Evolutionary conservation across 2,329 filamentous ascomycete genomes (phyloP).

Genomic region (Aureobasidium mangrovei): DNA sequence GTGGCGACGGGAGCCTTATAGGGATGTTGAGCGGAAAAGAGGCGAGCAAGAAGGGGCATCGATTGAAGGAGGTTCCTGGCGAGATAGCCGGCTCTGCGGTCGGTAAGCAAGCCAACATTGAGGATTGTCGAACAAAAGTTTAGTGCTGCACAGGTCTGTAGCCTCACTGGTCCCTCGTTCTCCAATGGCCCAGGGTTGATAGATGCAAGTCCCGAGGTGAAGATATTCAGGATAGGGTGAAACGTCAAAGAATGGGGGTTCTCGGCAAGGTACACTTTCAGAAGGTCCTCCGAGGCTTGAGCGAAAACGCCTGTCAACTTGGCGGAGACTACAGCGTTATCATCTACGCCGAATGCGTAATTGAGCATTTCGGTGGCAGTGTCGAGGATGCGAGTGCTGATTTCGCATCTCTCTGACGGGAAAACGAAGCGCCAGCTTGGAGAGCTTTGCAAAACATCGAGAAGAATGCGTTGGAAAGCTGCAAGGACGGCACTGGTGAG

Average conservation of each 20-base stretch:
- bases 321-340: constrained; percentile 38
- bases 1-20: constrained; percentile 59
- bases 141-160: constrained; percentile 55
- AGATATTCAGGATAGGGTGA: constrained; percentile 64
- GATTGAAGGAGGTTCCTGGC: constrained; percentile 67
- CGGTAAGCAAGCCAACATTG: constrained; percentile 57
- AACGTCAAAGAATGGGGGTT: constrained; percentile 63
- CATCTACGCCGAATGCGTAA: constrained; percentile 67
- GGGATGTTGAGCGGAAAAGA: constrained; percentile 61
- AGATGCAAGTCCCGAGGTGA: constrained; percentile 43
- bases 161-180: constrained; percentile 1
- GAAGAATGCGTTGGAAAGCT: constrained; percentile 63
- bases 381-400: constrained; percentile 59
- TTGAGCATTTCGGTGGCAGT: constrained; percentile 64
- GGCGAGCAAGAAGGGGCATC: constrained; percentile 63
- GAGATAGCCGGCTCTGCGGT: constrained; percentile 55
- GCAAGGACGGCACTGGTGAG: constrained; percentile 62
- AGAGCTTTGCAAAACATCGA: constrained; percentile 80
- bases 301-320: constrained; percentile 57
- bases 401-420: constrained; percentile 56
- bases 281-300: constrained; percentile 64
- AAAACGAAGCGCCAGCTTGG: constrained; percentile 75
- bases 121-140: constrained; percentile 60
- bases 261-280: constrained; percentile 66
- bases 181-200: constrained; percentile 24